These are phyloP conservation scores for Parachaetomium inaequale DNA, from an alignment of 495 filamentous ascomycete genomes.

Conservation along the genomic window DNA sequence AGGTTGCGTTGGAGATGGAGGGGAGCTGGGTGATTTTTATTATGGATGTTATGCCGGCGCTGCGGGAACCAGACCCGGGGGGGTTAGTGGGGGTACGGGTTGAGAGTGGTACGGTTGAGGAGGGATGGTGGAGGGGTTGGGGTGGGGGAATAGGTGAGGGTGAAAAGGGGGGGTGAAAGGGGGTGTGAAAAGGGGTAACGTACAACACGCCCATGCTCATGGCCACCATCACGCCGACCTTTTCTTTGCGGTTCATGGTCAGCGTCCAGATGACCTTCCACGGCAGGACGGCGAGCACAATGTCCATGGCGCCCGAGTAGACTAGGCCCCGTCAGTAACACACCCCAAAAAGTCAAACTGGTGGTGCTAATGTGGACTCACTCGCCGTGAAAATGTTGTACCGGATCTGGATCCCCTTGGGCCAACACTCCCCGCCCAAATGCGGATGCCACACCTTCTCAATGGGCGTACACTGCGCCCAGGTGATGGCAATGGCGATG, in stretches of 20 bases:
- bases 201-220: conserved; percentile 41
- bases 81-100: not conserved
- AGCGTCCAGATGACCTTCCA: conserved; percentile 40
- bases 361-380: not conserved
- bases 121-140: not conserved
- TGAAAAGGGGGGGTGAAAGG: not conserved
- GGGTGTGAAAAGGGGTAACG: not conserved
- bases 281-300: conserved; percentile 34
- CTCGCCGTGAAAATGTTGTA: conserved; percentile 38
- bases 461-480: conserved; percentile 35
- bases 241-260: conserved; percentile 37
- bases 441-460: conserved; percentile 29
- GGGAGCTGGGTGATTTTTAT: conserved; percentile 32
- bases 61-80: not conserved
- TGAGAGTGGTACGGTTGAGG: not conserved
- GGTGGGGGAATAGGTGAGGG: too few species aligned
- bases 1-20: conserved; percentile 26
- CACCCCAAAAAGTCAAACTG: not conserved
- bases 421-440: conserved; percentile 36
- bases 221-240: conserved; percentile 35
- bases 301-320: conserved; percentile 35
- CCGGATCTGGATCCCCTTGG: conserved; percentile 26
- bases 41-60: conserved; percentile 7
- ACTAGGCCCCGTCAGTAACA: conserved; percentile 17
- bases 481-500: conserved; percentile 32